These are phyloP conservation scores for Ophiocordyceps camponoti-leonardi DNA, from an alignment of 2,329 filamentous ascomycete species.

Conservation along the genomic window DNA sequence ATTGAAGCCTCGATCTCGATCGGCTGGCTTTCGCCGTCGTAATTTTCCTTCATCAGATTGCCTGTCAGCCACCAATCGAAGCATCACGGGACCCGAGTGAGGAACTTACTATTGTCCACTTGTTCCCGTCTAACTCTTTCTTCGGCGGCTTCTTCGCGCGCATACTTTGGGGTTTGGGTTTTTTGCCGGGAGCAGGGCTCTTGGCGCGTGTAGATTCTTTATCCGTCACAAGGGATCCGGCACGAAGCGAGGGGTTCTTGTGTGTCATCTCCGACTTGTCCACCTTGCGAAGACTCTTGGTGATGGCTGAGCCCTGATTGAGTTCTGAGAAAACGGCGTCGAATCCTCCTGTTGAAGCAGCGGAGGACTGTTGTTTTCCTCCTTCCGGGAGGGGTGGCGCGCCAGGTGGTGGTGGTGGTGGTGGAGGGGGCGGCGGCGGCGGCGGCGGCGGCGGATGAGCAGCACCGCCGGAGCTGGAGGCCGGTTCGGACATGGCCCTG, in stretches of 20 bases:
- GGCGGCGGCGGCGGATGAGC: conserved; percentile 51
- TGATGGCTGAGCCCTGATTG: conserved; percentile 80
- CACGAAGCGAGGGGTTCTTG: conserved; percentile 81
- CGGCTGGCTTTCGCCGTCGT: conserved; percentile 54
- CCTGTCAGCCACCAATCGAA: conserved; percentile 2
- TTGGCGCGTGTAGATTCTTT: conserved; percentile 46
- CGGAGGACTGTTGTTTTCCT: conserved; percentile 20
- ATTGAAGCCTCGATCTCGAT: conserved; percentile 70
- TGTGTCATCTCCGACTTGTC: conserved; percentile 95
- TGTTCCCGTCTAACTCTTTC: conserved; percentile 71
- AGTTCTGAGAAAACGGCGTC: conserved; percentile 82
- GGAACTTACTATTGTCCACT: conserved; percentile 65
- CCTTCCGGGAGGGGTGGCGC: conserved; percentile 50
- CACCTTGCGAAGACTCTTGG: conserved; percentile 77
- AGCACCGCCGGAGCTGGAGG: conserved; percentile 31
- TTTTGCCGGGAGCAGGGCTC: conserved; percentile 76
- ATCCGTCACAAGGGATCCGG: conserved; percentile 51
- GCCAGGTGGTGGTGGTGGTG: conserved; percentile 37
- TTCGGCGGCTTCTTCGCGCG: conserved; percentile 64
- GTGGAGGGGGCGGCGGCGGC: conserved; percentile 37
- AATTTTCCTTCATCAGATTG: conserved; percentile 53
- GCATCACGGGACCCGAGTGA: neutral
- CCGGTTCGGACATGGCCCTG: conserved; percentile 38
- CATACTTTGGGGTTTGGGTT: conserved; percentile 75
- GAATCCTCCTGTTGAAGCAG: conserved; percentile 40